Evolutionary conservation across 2,329 filamentous ascomycete genomes (phyloP).

Genomic region (Boeremia lycopersici): DNA sequence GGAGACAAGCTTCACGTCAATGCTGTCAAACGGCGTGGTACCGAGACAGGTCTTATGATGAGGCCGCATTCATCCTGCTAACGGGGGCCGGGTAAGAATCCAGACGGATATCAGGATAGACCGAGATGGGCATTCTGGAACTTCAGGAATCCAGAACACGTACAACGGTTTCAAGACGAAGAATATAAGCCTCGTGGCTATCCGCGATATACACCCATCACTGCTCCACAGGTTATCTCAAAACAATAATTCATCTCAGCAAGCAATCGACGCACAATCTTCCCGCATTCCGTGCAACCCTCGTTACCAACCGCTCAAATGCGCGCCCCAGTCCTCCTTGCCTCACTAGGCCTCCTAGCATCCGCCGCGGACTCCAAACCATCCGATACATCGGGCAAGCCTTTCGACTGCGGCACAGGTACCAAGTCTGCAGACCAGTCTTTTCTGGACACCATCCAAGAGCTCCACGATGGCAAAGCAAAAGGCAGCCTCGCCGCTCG

Average conservation of each 20-base stretch:
- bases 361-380: conserved; percentile 22
- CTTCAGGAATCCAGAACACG: conserved; percentile 39
- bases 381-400: conserved; percentile 26
- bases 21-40: conserved; percentile 15
- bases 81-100: conserved; percentile 20
- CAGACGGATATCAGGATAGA: conserved; percentile 29
- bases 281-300: conserved; percentile 28
- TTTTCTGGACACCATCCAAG: conserved; percentile 47
- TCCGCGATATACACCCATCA: conserved; percentile 21
- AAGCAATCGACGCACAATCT: conserved; percentile 18
- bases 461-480: conserved; percentile 38
- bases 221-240: conserved; percentile 15
- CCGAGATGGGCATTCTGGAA: conserved; percentile 37
- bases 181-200: conserved; percentile 36
- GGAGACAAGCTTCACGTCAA: conserved; percentile 20
- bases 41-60: conserved; percentile 32
- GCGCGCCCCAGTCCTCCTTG: conserved; percentile 40
- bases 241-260: conserved; percentile 21
- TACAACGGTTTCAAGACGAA: conserved; percentile 21
- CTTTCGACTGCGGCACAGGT: conserved; percentile 53
- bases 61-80: conserved; percentile 33
- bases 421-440: conserved; percentile 43
- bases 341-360: conserved; percentile 36
- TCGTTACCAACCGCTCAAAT: conserved; percentile 25
- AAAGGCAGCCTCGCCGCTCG: conserved; percentile 36